Percentiles rank a stretch among this genome's conserved stretches.
Evolutionary conservation across 148 eudicot genomes (phyloP).

Genomic region (Diospyros lotus): DNA sequence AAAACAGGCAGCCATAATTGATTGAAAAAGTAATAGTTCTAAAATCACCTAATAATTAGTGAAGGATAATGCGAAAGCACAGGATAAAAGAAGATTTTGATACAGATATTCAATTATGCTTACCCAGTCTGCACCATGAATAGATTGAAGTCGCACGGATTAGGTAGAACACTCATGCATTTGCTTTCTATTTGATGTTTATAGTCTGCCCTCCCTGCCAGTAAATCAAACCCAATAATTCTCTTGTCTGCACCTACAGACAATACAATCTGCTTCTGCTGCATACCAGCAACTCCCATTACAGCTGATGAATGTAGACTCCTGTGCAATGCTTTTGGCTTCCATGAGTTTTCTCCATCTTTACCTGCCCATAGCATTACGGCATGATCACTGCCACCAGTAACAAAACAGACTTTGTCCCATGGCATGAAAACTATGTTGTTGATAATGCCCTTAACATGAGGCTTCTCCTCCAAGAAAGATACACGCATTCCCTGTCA

Average conservation of each 20-base stretch:
- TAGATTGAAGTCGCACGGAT: constrained; percentile 91
- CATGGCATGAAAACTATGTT: constrained; percentile 85
- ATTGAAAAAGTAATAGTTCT: neutral
- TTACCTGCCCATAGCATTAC: constrained; percentile 75
- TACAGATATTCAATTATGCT: constrained; percentile 14
- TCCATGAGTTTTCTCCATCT: constrained; percentile 61
- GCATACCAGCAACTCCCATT: constrained; percentile 98
- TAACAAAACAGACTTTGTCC: constrained; percentile 67
- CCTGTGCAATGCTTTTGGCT: constrained; percentile 70
- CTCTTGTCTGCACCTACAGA: constrained; percentile 91
- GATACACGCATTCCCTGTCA: constrained; percentile 62
- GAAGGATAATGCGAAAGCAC: neutral
- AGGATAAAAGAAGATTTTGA: neutral
- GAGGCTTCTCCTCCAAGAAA: constrained; percentile 81
- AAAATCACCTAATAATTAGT: neutral
- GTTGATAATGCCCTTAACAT: constrained; percentile 83
- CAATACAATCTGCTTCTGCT: constrained; percentile 63
- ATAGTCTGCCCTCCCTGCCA: constrained; percentile 67
- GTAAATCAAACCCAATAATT: constrained; percentile 73
- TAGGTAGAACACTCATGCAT: constrained; percentile 95
- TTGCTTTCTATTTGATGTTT: constrained; percentile 88
- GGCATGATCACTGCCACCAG: constrained; percentile 96
- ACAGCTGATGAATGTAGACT: constrained; percentile 82
- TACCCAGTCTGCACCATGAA: constrained; percentile 99
- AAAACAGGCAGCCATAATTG: neutral